phyloP scores from a whole-genome alignment of 371 early-diverging fungal genomes.

The Umbelopsis sp. region DNA sequence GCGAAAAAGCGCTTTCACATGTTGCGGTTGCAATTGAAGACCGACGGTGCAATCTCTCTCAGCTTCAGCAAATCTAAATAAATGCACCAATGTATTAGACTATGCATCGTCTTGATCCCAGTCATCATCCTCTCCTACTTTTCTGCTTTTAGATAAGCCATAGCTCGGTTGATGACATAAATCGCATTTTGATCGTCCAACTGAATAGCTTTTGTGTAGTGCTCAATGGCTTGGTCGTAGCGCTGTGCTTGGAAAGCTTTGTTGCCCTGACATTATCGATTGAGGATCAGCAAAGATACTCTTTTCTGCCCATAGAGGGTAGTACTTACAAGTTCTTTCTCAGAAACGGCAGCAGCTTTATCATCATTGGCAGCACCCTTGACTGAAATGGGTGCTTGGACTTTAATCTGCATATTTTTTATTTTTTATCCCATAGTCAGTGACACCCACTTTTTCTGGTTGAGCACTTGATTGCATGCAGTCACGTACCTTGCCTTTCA shows the following conservation, averaged over 20 bases:
- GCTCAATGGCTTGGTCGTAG: constrained; percentile 65
- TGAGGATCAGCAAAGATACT: too few species aligned
- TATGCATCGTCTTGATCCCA: neutral
- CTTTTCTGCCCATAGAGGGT: neutral
- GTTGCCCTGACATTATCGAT: constrained; percentile 66
- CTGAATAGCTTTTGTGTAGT: constrained; percentile 73
- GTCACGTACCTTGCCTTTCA: constrained; percentile 19
- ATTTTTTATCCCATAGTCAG: constrained; percentile 1
- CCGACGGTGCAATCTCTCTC: constrained; percentile 75
- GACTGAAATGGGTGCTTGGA: neutral
- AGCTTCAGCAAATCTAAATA: constrained; percentile 63
- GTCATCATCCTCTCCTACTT: constrained; percentile 41
- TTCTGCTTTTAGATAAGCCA: constrained; percentile 79
- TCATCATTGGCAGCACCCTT: constrained; percentile 3
- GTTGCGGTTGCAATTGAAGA: constrained; percentile 65
- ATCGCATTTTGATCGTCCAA: constrained; percentile 68
- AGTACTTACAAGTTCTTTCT: constrained; percentile 66
- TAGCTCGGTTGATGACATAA: constrained; percentile 80
- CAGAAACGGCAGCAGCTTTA: constrained; percentile 50
- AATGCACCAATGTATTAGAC: neutral
- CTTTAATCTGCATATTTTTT: neutral
- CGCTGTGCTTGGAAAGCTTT: constrained; percentile 73
- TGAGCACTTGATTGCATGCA: constrained; percentile 4
- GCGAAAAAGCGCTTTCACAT: constrained; percentile 85
- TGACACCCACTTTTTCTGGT: neutral